A percentile compares a stretch with the other conserved stretches of the same genome.
Conservation (phyloP, 1,284 basidiomycete species). For the Neotropicomus parvogracilis region DNA sequence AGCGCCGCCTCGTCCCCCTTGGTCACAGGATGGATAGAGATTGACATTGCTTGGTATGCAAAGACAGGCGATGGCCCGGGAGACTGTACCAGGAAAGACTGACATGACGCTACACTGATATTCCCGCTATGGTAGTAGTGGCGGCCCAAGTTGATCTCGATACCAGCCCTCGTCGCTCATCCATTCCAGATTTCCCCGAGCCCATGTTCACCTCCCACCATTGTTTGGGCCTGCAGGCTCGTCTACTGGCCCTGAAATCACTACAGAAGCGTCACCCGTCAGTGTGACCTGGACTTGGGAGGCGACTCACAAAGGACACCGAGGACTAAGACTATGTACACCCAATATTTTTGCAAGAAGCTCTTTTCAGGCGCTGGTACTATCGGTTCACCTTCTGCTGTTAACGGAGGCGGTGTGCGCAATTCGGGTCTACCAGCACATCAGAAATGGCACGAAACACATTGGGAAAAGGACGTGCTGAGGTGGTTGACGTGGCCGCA, state of each 20-base stretch:
- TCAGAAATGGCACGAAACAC: conserved; percentile 8
- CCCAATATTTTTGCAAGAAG: conserved; percentile 87
- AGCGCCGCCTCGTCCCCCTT: conserved; percentile 52
- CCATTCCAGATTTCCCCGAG: background rate
- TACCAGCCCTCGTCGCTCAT: too few relatives aligned
- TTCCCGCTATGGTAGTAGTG: too few relatives aligned
- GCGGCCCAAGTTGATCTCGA: too few relatives aligned
- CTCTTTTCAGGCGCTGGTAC: conserved; percentile 65
- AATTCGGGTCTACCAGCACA: conserved; percentile 53
- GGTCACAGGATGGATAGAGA: conserved; percentile 54
- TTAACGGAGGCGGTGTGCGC: conserved; percentile 62
- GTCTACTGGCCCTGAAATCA: conserved; percentile 32
- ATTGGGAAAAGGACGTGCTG: conserved; percentile 42
- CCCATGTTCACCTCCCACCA: conserved; percentile 24
- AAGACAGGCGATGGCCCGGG: background rate
- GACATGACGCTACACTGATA: too few relatives aligned
- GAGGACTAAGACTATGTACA: conserved; percentile 67
- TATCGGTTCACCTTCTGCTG: conserved; percentile 60
- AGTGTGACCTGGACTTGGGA: background rate
- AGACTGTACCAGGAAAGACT: conserved; percentile 11
- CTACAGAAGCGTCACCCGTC: conserved; percentile 11
- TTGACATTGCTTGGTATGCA: conserved; percentile 35
- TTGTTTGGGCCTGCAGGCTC: conserved; percentile 23
- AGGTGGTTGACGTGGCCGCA: conserved; percentile 49
- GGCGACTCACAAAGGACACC: conserved; percentile 53